Percentiles rank a stretch among this genome's conserved stretches.
Conservation (phyloP, 2,329 filamentous ascomycete genomes). For the Leptodontidium sp. region DNA sequence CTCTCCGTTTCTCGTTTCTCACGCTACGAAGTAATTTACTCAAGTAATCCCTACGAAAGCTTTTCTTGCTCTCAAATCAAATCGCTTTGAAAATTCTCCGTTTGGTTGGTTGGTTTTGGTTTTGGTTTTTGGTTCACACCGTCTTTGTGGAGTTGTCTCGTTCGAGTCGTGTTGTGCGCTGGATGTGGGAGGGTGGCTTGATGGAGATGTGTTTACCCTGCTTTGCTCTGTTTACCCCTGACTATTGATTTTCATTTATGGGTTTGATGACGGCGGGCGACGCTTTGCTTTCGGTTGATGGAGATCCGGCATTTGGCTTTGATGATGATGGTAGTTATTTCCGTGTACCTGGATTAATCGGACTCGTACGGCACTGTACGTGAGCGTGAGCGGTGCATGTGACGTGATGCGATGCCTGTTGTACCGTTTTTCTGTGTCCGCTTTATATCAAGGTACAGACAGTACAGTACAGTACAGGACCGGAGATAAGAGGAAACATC, state of each 20-base stretch:
- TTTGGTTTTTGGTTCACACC: neutral
- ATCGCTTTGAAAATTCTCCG: neutral
- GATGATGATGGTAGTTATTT: neutral
- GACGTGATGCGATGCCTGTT: neutral
- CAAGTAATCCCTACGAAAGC: neutral
- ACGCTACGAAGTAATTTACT: no score
- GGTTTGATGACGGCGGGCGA: neutral
- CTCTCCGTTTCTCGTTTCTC: no score
- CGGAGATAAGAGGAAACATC: neutral
- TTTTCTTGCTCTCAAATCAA: neutral
- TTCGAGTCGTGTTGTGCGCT: neutral
- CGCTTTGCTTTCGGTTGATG: constrained; percentile 8
- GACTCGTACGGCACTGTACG: neutral
- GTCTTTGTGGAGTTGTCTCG: neutral
- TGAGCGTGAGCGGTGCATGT: neutral
- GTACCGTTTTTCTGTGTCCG: neutral
- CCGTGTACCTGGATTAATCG: constrained; percentile 11
- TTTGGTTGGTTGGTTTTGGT: neutral
- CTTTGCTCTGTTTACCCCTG: neutral
- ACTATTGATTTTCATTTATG: neutral
- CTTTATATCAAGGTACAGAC: no score
- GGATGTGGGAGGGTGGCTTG: neutral
- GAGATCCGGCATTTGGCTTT: constrained; percentile 3
- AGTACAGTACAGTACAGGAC: neutral
- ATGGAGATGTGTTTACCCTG: neutral